Percentiles rank a stretch among this genome's conserved stretches.
Conservation (phyloP, 306 rosid genomes). For the Casuarina glauca region DNA sequence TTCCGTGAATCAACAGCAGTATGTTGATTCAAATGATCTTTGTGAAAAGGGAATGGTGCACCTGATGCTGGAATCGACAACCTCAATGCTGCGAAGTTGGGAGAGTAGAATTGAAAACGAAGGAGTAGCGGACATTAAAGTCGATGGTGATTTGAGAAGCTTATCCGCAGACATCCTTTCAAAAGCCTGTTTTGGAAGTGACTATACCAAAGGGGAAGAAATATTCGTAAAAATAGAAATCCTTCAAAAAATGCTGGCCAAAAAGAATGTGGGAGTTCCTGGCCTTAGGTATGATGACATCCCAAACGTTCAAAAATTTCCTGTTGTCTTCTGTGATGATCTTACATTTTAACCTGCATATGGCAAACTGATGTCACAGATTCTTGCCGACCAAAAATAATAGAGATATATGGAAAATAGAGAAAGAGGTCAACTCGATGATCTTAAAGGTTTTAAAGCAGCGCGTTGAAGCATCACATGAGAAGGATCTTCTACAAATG, state of each 20-base stretch:
- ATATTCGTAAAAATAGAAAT: conserved; percentile 63
- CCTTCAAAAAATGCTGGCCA: conserved; percentile 52
- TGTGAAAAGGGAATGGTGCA: conserved; percentile 56
- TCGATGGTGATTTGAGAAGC: conserved; percentile 52
- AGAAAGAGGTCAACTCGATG: conserved; percentile 53
- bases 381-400: conserved; percentile 57
- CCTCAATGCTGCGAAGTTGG: conserved; percentile 47
- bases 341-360: background rate
- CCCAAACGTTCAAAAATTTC: background rate
- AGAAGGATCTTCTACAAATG: conserved; percentile 65
- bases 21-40: background rate
- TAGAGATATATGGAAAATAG: conserved; percentile 55
- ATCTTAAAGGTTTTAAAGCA: conserved; percentile 45
- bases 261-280: conserved; percentile 48
- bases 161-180: conserved; percentile 66
- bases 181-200: conserved; percentile 71
- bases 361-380: conserved; percentile 27
- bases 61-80: conserved; percentile 60
- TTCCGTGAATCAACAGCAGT: too few species aligned
- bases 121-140: conserved; percentile 38
- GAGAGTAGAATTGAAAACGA: conserved; percentile 44
- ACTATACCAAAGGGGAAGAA: conserved; percentile 55
- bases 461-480: conserved; percentile 33
- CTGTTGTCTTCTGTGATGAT: background rate
- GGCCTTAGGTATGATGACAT: conserved; percentile 44